phyloP scores from a whole-genome alignment of 345 rosid genomes.

The Eucalyptus regnans region DNA sequence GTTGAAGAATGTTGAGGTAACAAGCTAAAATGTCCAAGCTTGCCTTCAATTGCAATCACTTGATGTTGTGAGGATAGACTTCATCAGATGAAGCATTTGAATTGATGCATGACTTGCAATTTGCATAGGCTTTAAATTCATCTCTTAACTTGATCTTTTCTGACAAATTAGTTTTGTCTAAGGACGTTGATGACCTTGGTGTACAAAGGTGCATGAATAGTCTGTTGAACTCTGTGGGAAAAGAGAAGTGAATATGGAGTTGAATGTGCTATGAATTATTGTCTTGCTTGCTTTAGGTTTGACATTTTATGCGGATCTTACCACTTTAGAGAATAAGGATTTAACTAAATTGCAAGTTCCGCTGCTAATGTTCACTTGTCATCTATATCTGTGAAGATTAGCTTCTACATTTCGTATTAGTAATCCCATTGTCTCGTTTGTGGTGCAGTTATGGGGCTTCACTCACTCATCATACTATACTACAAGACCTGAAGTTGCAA shows the following conservation, averaged over 20 bases:
- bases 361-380: neutral
- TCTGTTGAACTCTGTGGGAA: neutral
- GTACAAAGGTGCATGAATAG: neutral
- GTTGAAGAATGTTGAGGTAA: slow-evolving; percentile 85
- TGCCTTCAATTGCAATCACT: neutral
- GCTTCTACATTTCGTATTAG: neutral
- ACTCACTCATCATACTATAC: slow-evolving; percentile 42
- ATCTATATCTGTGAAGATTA: neutral
- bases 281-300: neutral
- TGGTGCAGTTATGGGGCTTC: slow-evolving; percentile 85
- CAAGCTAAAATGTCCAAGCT: neutral
- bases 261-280: neutral
- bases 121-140: neutral
- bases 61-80: neutral
- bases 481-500: neutral
- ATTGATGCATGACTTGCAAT: neutral
- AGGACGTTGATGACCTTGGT: neutral
- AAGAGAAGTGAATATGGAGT: neutral
- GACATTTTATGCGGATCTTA: neutral
- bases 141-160: neutral
- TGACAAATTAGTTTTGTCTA: neutral
- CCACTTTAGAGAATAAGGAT: neutral
- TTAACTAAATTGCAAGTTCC: neutral
- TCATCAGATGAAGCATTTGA: neutral
- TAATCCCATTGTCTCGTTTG: neutral